These are phyloP conservation scores for Arthromyces matolae DNA, from an alignment of 768 basidiomycete species.

Conservation along the genomic window DNA sequence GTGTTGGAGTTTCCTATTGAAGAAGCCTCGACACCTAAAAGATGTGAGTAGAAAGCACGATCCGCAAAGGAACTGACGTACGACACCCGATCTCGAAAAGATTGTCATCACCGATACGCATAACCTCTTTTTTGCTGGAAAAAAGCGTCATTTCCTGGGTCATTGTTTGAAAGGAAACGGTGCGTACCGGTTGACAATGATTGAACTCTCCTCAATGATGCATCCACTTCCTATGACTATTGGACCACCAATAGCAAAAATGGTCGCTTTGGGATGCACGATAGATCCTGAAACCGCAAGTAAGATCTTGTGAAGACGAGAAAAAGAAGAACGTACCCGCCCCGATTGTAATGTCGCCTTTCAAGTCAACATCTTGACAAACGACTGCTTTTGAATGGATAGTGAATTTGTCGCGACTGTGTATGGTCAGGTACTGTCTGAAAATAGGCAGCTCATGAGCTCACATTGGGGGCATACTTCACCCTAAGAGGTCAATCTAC, in stretches of 20 bases:
- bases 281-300: conserved; percentile 56
- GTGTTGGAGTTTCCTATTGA: conserved; percentile 84
- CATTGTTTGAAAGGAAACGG: too few species aligned
- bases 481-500: neutral
- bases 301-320: neutral
- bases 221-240: conserved; percentile 87
- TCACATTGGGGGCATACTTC: conserved; percentile 19
- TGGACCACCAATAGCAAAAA: conserved; percentile 87
- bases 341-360: conserved; percentile 92
- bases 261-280: conserved; percentile 91
- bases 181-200: conserved; percentile 80
- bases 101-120: conserved; percentile 93
- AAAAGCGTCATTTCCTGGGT: neutral
- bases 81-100: conserved; percentile 93
- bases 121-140: conserved; percentile 67
- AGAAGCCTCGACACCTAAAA: conserved; percentile 79
- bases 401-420: conserved; percentile 81
- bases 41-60: neutral
- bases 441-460: too few species aligned
- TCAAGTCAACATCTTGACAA: conserved; percentile 90
- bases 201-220: conserved; percentile 87
- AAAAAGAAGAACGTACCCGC: conserved; percentile 43
- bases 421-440: too few species aligned
- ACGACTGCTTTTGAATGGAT: conserved; percentile 90
- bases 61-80: conserved; percentile 38